phyloP scores from a whole-genome alignment of 305 asterid genomes.

The Plantago coronopus region DNA sequence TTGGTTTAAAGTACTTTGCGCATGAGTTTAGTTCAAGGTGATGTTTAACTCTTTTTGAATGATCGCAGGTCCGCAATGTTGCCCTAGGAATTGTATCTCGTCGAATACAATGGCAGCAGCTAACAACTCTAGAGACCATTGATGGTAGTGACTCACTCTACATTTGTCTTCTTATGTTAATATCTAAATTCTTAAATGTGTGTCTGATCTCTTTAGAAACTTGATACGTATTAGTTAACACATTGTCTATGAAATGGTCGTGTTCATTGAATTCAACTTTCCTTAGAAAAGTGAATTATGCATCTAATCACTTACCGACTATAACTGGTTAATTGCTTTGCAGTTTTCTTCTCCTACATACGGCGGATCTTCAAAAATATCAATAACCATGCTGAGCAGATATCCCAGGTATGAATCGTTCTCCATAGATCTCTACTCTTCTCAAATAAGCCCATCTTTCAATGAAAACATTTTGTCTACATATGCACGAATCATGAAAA shows the following conservation, averaged over 20 bases:
- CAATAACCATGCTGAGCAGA: constrained; percentile 75
- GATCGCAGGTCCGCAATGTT: constrained; percentile 77
- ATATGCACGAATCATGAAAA: not conserved
- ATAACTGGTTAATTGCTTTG: constrained; percentile 24
- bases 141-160: constrained; percentile 51
- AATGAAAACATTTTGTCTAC: not conserved
- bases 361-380: constrained; percentile 84
- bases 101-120: constrained; percentile 81
- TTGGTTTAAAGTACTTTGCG: not conserved
- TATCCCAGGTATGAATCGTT: constrained; percentile 60
- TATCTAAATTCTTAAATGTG: not conserved
- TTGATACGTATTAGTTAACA: not conserved
- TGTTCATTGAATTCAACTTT: not conserved
- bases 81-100: constrained; percentile 94
- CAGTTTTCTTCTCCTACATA: constrained; percentile 80
- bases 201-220: not conserved
- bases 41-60: not conserved
- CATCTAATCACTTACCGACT: not conserved
- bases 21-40: constrained; percentile 7
- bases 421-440: constrained; percentile 1
- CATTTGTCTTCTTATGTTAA: not conserved
- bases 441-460: not conserved
- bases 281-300: constrained; percentile 1
- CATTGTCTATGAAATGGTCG: not conserved
- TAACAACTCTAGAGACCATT: constrained; percentile 76